phyloP scores from a whole-genome alignment of 495 filamentous ascomycete species.

The Talaromyces thailandensis region DNA sequence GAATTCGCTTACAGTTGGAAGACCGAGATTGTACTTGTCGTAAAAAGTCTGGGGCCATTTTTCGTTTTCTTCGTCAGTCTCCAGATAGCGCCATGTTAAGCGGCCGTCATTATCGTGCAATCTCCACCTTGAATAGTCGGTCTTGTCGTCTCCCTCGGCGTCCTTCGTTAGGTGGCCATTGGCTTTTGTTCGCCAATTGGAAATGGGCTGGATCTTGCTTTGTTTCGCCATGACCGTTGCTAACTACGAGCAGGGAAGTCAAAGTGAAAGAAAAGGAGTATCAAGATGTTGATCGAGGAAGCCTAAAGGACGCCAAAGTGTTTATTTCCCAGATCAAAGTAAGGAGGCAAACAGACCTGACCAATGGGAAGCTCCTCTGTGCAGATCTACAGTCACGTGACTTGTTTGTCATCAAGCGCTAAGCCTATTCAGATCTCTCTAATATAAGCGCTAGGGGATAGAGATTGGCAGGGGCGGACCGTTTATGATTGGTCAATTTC shows the following conservation, averaged over 20 bases:
- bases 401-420: neutral
- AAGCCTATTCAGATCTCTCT: neutral
- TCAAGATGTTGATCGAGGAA: neutral
- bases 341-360: neutral
- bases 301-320: neutral
- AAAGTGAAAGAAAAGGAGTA: neutral
- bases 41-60: constrained; percentile 78
- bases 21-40: constrained; percentile 76
- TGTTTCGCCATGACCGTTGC: neutral
- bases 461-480: neutral
- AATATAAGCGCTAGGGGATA: too few species aligned
- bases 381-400: neutral
- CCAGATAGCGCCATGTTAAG: constrained; percentile 90
- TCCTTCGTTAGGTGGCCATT: constrained; percentile 32
- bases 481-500: neutral
- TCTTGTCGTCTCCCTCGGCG: constrained; percentile 39
- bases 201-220: constrained; percentile 16
- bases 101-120: constrained; percentile 71
- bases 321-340: neutral
- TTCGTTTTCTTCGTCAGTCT: constrained; percentile 62
- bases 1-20: constrained; percentile 46
- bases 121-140: constrained; percentile 78
- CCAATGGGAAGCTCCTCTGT: neutral
- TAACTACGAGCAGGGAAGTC: neutral
- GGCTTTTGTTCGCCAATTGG: constrained; percentile 30